Percentiles rank a stretch among this genome's conserved stretches.
These are phyloP conservation scores for Suhomyces ambrosiae DNA, from an alignment of 1,139 yeast genomes.

Conservation along the genomic window DNA sequence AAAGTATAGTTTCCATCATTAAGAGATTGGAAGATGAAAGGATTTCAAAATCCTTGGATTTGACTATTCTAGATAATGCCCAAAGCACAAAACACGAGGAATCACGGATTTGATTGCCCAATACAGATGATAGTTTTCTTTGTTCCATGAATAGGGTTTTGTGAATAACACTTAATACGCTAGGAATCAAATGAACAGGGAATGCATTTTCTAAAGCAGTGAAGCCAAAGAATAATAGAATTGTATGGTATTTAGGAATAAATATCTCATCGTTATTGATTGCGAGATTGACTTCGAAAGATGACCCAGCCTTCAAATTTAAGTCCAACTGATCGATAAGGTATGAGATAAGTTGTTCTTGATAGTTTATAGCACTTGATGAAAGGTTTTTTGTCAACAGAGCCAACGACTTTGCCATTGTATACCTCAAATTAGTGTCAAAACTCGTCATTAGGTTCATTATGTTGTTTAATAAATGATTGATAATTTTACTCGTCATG, in stretches of 20 bases:
- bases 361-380: constrained; percentile 34
- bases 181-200: constrained; percentile 28
- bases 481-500: constrained; percentile 28
- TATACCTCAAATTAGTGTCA: constrained; percentile 38
- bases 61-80: constrained; percentile 38
- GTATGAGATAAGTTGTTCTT: constrained; percentile 32
- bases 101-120: constrained; percentile 76
- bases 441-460: constrained; percentile 28
- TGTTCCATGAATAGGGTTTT: constrained; percentile 58
- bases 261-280: constrained; percentile 26
- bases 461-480: constrained; percentile 33
- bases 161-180: constrained; percentile 35
- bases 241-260: constrained; percentile 38
- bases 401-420: constrained; percentile 41
- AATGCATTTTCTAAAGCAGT: constrained; percentile 31
- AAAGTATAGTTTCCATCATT: constrained; percentile 30
- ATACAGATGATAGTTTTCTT: constrained; percentile 45
- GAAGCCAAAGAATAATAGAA: constrained; percentile 41
- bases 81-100: constrained; percentile 74
- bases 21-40: constrained; percentile 17
- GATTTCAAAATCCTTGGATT: constrained; percentile 14
- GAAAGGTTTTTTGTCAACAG: constrained; percentile 24
- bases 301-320: constrained; percentile 3
- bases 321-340: constrained; percentile 30
- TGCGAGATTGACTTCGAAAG: constrained; percentile 14